Base-by-base conservation (phyloP, 768 basidiomycete genomes). In the Macrocybe gigantea region DNA sequence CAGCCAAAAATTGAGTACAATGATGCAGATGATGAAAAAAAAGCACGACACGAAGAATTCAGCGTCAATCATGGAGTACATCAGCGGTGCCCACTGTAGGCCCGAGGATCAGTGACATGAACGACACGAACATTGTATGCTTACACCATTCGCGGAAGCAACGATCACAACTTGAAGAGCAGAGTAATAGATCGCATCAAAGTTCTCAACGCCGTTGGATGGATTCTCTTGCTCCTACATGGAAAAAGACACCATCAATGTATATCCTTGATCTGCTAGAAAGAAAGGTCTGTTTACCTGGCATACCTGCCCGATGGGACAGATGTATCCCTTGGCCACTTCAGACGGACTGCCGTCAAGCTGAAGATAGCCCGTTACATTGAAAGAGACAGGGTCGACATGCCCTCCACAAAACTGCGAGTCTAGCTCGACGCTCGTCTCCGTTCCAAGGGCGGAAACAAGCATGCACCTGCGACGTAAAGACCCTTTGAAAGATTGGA, bases 1-100 rank as follows among this genome's bases (percentile, higher is more conserved):
- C 49, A 95, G 73, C 90, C 90, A 92, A 62, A 96, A 91, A 64
- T 97, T 95, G 56, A 97, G 75, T 15, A 96, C 77, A 53, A 98
- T 69, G 51, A 97, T 71, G 47, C 83, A 84, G 31, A 82, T 66
- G 51, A 97, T 84, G 70, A 90, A 96, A 69, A 90, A 97, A 49
- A 93, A 71, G 52, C 79, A 85, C 1, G 92, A 89, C n/a, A 85
- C 67, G 60, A 87, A 89, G 65, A 85, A 94, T 60, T 98, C 95
- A 0, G 93, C 74, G 57, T 92, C 89, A 60, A 96, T 88, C 72
- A 88, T 84, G 12, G 66, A 58, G 64, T 96, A 97, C 93, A 96
- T 96, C 52, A 89, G 64, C 1, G 75, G 67, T 6, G 85, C 71
- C 88, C 88, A 91, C 85, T 89, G 48, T 15, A 41, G 43, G 10